Evolutionary conservation across 2,329 filamentous ascomycete genomes (phyloP).

Genomic region (Colletotrichum chrysophilum): DNA sequence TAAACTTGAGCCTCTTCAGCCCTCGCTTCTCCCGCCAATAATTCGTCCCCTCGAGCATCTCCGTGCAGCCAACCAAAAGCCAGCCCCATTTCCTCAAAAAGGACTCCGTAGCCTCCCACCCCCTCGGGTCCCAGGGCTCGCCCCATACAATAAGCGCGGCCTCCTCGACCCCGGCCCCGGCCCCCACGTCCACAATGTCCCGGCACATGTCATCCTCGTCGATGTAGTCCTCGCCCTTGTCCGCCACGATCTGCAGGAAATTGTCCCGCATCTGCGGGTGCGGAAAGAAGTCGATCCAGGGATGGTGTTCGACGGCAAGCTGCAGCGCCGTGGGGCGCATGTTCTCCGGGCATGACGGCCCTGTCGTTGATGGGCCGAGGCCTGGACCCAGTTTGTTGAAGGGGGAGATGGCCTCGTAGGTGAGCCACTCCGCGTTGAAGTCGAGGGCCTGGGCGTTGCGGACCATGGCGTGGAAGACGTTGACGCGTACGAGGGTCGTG

Average conservation of each 20-base stretch:
- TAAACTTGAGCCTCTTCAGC: neutral
- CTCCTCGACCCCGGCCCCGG: conserved; percentile 5
- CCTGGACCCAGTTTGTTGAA: conserved; percentile 9
- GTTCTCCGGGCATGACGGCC: neutral
- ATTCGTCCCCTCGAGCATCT: conserved; percentile 42
- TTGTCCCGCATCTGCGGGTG: conserved; percentile 33
- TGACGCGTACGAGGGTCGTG: conserved; percentile 14
- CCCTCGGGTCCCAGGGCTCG: conserved; percentile 44
- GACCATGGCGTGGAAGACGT: conserved; percentile 22
- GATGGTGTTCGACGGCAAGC: conserved; percentile 30
- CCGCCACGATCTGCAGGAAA: conserved; percentile 22
- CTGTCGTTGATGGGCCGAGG: neutral
- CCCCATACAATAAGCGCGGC: conserved; percentile 42
- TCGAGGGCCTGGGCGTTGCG: conserved; percentile 13
- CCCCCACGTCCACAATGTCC: conserved; percentile 19
- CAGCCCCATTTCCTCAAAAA: conserved; percentile 53
- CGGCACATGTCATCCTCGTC: conserved; percentile 21
- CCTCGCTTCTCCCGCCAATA: conserved; percentile 31
- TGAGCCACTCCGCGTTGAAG: conserved; percentile 16
- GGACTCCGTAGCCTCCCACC: conserved; percentile 51
- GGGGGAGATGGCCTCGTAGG: conserved; percentile 24
- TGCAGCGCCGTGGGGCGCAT: conserved; percentile 34
- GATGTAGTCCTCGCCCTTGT: conserved; percentile 2
- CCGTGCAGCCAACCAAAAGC: conserved; percentile 39
- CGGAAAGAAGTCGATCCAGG: conserved; percentile 38